Conservation (phyloP, 192 early-diverging fungal species). For the Rhizoclosmatium globosum region DNA sequence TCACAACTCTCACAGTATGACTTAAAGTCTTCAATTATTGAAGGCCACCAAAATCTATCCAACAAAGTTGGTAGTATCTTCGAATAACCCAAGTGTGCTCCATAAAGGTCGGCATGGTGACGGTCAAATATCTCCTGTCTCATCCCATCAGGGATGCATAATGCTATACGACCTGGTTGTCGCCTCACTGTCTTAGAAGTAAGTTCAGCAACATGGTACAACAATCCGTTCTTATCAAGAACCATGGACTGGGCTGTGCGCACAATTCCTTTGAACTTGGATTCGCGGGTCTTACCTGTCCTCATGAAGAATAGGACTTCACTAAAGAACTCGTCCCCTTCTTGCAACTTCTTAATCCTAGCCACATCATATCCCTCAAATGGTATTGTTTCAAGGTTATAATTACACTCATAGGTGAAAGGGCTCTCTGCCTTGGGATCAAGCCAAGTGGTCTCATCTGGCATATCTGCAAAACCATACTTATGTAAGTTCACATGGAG, state of each 20-base stretch:
- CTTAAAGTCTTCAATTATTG: neutral
- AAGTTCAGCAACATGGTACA: neutral
- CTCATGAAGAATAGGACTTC: neutral
- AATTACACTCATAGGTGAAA: neutral
- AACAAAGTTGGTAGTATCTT: neutral
- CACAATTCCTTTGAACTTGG: neutral
- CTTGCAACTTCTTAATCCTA: neutral
- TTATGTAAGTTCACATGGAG: neutral
- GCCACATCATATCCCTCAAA: neutral
- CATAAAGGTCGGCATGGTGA: constrained; percentile 12
- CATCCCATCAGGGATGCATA: constrained; percentile 16
- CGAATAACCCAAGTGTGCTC: neutral
- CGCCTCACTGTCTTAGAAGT: neutral
- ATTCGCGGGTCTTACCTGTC: neutral
- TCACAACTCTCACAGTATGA: constrained; percentile 3
- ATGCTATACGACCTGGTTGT: neutral
- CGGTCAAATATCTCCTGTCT: neutral
- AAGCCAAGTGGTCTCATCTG: neutral
- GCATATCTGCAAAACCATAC: neutral
- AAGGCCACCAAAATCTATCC: constrained; percentile 26
- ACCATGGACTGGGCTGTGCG: neutral
- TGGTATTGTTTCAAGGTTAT: neutral
- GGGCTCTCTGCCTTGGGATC: neutral
- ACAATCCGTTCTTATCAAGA: neutral
- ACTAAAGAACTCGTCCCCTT: neutral